These are phyloP conservation scores for Phytophthora fragariae DNA, from an alignment of 352 stramenopile species.

Conservation along the genomic window DNA sequence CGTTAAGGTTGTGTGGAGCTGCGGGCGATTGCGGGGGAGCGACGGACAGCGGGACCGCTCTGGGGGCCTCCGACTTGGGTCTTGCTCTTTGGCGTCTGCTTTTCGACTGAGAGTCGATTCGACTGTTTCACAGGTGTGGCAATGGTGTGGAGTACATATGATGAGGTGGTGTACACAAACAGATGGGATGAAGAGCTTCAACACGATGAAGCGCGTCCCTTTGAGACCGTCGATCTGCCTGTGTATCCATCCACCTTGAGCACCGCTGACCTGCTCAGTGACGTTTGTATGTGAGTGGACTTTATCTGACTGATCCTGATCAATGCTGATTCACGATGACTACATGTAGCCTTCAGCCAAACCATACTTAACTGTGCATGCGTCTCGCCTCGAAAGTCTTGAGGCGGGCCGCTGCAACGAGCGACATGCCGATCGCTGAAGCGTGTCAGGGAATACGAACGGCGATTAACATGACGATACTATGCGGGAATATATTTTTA, in stretches of 20 bases:
- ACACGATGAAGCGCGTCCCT: not conserved
- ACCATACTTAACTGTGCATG: too few relatives aligned
- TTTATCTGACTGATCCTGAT: not conserved
- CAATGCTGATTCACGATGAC: not conserved
- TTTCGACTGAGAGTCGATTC: slow-evolving; percentile 34
- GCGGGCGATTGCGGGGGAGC: slow-evolving; percentile 13
- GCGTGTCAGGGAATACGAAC: not conserved
- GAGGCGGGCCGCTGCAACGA: not conserved
- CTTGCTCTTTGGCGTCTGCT: slow-evolving; percentile 36
- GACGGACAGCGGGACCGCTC: slow-evolving; percentile 15
- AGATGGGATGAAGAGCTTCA: not conserved
- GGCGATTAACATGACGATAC: not conserved
- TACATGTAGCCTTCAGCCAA: not conserved
- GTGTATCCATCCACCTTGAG: too few relatives aligned
- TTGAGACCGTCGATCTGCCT: not conserved
- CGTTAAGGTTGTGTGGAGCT: not conserved
- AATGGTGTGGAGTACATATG: not conserved
- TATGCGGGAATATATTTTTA: too few relatives aligned
- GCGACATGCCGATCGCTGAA: not conserved
- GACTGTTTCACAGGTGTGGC: slow-evolving; percentile 5
- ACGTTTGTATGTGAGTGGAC: not conserved
- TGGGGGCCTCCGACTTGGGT: slow-evolving; percentile 28
- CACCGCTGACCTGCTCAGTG: not conserved
- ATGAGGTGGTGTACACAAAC: not conserved
- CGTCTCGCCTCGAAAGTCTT: not conserved